phyloP scores from a whole-genome alignment of 2,329 filamentous ascomycete species.

The Diplodia sapinea region DNA sequence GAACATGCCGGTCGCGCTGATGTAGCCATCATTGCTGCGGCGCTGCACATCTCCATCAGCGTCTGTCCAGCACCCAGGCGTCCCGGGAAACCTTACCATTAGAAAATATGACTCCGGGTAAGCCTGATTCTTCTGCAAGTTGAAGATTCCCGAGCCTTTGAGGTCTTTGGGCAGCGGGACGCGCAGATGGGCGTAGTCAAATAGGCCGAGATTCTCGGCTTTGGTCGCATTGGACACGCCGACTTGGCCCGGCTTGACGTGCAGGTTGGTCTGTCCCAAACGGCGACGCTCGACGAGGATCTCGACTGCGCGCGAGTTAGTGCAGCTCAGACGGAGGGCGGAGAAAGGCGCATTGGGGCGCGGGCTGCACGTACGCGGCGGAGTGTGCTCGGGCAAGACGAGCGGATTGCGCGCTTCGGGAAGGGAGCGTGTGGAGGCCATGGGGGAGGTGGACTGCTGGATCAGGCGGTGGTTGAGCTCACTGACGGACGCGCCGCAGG shows the following conservation, averaged over 20 bases:
- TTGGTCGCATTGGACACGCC: constrained; percentile 74
- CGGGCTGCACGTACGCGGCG: constrained; percentile 61
- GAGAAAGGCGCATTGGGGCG: constrained; percentile 35
- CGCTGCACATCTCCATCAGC: constrained; percentile 56
- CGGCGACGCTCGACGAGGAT: constrained; percentile 80
- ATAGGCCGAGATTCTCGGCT: constrained; percentile 75
- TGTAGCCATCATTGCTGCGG: constrained; percentile 81
- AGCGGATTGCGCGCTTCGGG: constrained; percentile 70
- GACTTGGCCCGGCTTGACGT: constrained; percentile 78
- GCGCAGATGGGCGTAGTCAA: constrained; percentile 95
- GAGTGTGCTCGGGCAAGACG: constrained; percentile 66
- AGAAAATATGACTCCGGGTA: constrained; percentile 92
- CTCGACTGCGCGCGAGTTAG: constrained; percentile 49
- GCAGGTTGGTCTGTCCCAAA: constrained; percentile 89
- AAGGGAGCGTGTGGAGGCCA: constrained; percentile 55
- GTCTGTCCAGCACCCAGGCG: neutral
- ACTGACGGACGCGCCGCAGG: constrained; percentile 19
- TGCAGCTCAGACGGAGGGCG: constrained; percentile 18
- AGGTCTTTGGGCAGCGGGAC: constrained; percentile 92
- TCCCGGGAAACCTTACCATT: constrained; percentile 63
- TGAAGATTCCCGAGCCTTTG: constrained; percentile 87
- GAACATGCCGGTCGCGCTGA: constrained; percentile 90
- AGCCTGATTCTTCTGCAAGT: constrained; percentile 62
- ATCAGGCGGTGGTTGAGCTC: constrained; percentile 13
- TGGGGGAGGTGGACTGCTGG: constrained; percentile 32